A percentile compares a stretch with the other conserved stretches of the same genome.
Conservation (phyloP, 164 flowering plant genomes). For the Malania oleifera region DNA sequence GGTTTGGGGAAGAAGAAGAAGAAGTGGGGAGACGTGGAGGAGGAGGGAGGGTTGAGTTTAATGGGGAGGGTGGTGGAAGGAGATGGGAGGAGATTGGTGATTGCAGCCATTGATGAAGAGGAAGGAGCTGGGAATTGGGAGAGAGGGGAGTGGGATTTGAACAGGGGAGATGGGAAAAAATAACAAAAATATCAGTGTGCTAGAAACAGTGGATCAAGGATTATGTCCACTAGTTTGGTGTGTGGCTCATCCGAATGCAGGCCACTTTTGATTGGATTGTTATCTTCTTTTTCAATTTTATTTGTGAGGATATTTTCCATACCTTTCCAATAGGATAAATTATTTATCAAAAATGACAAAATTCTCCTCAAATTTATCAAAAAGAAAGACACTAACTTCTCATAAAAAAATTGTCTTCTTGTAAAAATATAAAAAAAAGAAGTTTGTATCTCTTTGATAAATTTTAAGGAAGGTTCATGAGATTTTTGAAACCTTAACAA, state of each 20-base stretch:
- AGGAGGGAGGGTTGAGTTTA: constrained; percentile 10
- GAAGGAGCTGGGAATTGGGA: background rate
- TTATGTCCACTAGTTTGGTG: constrained; percentile 33
- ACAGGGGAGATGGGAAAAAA: background rate
- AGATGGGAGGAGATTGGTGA: constrained; percentile 32
- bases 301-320: too few species aligned
- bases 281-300: too few species aligned
- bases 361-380: too few species aligned
- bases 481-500: too few species aligned
- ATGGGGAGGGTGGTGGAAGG: constrained; percentile 9
- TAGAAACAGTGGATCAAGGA: constrained; percentile 3
- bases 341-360: too few species aligned
- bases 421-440: too few species aligned
- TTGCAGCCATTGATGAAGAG: constrained; percentile 33
- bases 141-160: background rate
- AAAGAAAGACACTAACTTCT: too few species aligned
- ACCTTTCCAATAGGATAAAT: too few species aligned
- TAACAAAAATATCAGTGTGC: too few species aligned
- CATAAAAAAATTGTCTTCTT: too few species aligned
- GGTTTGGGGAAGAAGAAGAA: constrained; percentile 17
- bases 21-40: background rate
- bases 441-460: too few species aligned
- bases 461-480: too few species aligned
- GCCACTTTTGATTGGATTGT: background rate
- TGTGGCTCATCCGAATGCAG: constrained; percentile 27